Percentiles rank a stretch among this genome's conserved stretches.
Evolutionary conservation across 805 yeast genomes (phyloP).

Genomic region (Myxozyma neotropica): DNA sequence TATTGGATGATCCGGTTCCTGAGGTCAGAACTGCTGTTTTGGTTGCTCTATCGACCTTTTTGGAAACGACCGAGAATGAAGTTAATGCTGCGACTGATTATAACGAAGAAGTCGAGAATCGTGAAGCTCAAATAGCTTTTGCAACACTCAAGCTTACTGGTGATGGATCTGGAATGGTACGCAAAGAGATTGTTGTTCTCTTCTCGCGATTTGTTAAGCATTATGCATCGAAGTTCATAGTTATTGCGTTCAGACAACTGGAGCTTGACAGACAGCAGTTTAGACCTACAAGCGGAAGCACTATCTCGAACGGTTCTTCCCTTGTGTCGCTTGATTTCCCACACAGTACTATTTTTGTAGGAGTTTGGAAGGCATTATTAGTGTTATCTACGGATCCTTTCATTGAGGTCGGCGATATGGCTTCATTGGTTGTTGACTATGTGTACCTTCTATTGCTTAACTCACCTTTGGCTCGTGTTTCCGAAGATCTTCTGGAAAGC

Average conservation of each 20-base stretch:
- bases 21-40: conserved; percentile 89
- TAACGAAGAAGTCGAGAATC: conserved; percentile 43
- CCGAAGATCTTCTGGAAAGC: conserved; percentile 47
- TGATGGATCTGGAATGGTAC: conserved; percentile 87
- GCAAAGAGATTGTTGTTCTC: conserved; percentile 80
- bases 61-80: conserved; percentile 48
- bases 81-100: conserved; percentile 18
- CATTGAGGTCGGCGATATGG: conserved; percentile 70
- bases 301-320: not conserved
- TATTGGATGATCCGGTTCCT: conserved; percentile 87
- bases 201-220: conserved; percentile 72
- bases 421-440: conserved; percentile 74
- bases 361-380: conserved; percentile 83
- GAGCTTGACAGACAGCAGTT: conserved; percentile 58
- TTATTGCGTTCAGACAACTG: conserved; percentile 81
- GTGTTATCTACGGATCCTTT: conserved; percentile 87
- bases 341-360: conserved; percentile 80
- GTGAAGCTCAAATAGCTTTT: conserved; percentile 70
- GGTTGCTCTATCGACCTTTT: conserved; percentile 68
- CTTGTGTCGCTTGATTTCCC: conserved; percentile 46
- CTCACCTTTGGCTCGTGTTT: conserved; percentile 66
- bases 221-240: conserved; percentile 73
- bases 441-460: conserved; percentile 65
- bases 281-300: not conserved
- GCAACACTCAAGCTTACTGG: conserved; percentile 67